A percentile compares a stretch with the other conserved stretches of the same genome.
phyloP scores from a whole-genome alignment of 1,139 yeast genomes.

The Geotrichum siamense region DNA sequence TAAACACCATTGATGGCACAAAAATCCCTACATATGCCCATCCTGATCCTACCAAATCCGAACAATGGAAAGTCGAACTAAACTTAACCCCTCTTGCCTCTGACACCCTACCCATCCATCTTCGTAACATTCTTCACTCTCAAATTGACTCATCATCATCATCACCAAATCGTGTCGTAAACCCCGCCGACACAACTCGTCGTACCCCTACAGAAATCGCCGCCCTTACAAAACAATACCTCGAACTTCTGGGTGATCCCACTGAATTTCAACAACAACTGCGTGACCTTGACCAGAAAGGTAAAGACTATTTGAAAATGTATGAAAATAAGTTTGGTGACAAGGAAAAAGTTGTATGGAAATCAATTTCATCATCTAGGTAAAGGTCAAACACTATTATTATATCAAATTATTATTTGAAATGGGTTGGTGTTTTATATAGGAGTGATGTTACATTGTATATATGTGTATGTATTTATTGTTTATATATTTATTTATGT shows the following conservation, averaged over 20 bases:
- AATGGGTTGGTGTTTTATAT: too few species aligned
- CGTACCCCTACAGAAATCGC: slow-evolving; percentile 16
- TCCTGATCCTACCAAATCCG: slow-evolving; percentile 12
- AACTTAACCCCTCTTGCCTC: slow-evolving; percentile 8
- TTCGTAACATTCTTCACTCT: background rate
- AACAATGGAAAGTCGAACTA: slow-evolving; percentile 17
- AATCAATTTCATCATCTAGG: slow-evolving; percentile 18
- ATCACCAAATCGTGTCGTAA: background rate
- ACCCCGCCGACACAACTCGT: slow-evolving; percentile 15
- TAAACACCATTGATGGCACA: slow-evolving; percentile 9
- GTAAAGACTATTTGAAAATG: slow-evolving; percentile 17
- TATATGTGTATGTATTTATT: too few species aligned
- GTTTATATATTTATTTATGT: too few species aligned
- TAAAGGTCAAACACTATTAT: too few species aligned
- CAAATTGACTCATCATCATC: background rate
- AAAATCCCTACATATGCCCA: background rate
- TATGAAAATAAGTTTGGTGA: slow-evolving; percentile 17
- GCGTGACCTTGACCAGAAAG: slow-evolving; percentile 25
- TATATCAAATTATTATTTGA: too few species aligned
- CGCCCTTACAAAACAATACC: slow-evolving; percentile 13
- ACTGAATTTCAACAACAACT: slow-evolving; percentile 26
- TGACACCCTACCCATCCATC: background rate
- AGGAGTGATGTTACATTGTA: too few species aligned
- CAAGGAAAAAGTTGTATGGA: slow-evolving; percentile 22
- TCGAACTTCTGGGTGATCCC: slow-evolving; percentile 28